A percentile compares a stretch with the other conserved stretches of the same genome.
Evolutionary conservation across 1,139 yeast genomes (phyloP).

Genomic region (Debaryomycetaceae sp.): DNA sequence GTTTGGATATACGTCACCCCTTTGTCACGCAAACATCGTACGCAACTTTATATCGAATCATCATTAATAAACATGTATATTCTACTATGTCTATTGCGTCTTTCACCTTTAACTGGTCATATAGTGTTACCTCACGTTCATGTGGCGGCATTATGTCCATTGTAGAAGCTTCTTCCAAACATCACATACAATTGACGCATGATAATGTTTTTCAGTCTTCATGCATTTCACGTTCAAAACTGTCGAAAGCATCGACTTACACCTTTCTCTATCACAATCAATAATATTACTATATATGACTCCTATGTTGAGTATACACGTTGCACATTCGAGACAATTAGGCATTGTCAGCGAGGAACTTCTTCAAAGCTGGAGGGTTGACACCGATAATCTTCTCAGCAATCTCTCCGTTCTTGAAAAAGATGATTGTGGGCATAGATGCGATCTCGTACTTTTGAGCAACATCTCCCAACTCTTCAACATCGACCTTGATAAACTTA

Average conservation of each 20-base stretch:
- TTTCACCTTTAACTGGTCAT: too few species aligned
- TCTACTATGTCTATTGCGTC: neutral
- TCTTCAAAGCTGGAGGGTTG: slow-evolving; percentile 77
- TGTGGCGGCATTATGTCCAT: too few species aligned
- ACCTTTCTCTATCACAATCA: too few species aligned
- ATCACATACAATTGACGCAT: too few species aligned
- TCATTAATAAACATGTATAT: neutral
- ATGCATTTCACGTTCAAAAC: too few species aligned
- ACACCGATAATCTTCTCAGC: slow-evolving; percentile 82
- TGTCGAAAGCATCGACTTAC: too few species aligned
- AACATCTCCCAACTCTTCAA: slow-evolving; percentile 70
- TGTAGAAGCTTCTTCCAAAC: too few species aligned
- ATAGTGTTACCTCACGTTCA: too few species aligned
- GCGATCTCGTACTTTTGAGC: slow-evolving; percentile 72
- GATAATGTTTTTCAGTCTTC: too few species aligned
- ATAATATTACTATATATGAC: too few species aligned
- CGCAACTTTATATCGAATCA: neutral
- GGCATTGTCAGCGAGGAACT: slow-evolving; percentile 56
- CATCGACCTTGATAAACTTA: slow-evolving; percentile 80
- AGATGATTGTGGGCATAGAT: slow-evolving; percentile 87
- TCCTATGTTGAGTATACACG: too few species aligned
- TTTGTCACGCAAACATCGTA: neutral
- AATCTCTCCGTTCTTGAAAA: slow-evolving; percentile 72
- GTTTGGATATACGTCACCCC: neutral
- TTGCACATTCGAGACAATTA: slow-evolving; percentile 18